Conservation (phyloP, 192 early-diverging fungal genomes). For the Chytriomyces sp. region DNA sequence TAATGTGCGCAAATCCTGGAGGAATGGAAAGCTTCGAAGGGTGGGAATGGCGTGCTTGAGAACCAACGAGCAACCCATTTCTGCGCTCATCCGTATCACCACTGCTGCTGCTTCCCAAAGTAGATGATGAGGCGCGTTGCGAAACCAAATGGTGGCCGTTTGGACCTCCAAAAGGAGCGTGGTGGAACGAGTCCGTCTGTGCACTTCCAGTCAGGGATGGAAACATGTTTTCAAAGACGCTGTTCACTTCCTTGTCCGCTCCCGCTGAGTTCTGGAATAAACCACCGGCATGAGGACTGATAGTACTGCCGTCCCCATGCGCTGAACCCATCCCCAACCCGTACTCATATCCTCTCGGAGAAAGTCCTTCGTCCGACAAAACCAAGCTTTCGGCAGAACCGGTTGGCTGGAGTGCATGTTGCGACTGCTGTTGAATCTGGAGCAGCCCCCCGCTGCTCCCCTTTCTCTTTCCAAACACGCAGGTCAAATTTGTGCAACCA, state of each 20-base stretch:
- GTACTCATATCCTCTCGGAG: not conserved
- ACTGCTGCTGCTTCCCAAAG: constrained; percentile 8
- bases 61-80: not conserved
- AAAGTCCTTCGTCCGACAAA: constrained; percentile 11
- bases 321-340: not conserved
- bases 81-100: not conserved
- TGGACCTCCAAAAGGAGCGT: not conserved
- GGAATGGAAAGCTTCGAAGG: not conserved
- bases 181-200: not conserved
- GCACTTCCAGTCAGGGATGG: not conserved
- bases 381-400: not conserved
- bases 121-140: constrained; percentile 37
- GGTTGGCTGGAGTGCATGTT: not conserved
- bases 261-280: not conserved
- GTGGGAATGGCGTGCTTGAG: not conserved
- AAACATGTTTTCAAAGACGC: constrained; percentile 17
- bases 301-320: constrained; percentile 5
- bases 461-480: constrained; percentile 54
- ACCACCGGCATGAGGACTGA: constrained; percentile 27
- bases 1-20: not conserved
- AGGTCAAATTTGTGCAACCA: constrained; percentile 51
- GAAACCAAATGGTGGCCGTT: not conserved
- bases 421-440: not conserved
- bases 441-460: constrained; percentile 18
- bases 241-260: constrained; percentile 13